Percentiles rank a stretch among this genome's conserved stretches.
phyloP scores from a whole-genome alignment of 2,329 filamentous ascomycete genomes.

The Phaeosphaeria sp. region DNA sequence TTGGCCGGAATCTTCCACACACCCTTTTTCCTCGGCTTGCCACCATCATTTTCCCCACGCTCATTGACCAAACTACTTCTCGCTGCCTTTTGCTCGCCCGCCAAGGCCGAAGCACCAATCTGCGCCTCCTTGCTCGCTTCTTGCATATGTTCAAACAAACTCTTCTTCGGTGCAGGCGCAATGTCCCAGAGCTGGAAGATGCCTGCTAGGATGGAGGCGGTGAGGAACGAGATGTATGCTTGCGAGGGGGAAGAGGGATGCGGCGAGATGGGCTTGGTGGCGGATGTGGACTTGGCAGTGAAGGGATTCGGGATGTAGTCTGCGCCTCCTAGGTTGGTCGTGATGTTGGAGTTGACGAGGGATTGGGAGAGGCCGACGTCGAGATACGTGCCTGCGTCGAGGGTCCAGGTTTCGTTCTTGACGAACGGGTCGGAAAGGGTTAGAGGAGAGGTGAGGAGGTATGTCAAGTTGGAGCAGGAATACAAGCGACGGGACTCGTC shows the following conservation, averaged over 20 bases:
- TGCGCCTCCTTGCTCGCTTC: constrained; percentile 40
- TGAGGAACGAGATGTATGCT: constrained; percentile 30
- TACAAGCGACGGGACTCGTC: constrained; percentile 42
- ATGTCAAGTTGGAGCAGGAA: constrained; percentile 26
- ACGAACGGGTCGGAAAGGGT: constrained; percentile 26
- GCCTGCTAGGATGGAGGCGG: constrained; percentile 39
- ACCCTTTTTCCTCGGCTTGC: constrained; percentile 11
- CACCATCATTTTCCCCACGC: constrained; percentile 13
- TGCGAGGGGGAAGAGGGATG: constrained; percentile 15
- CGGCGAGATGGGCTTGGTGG: too few species aligned
- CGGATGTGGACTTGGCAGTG: constrained; percentile 22
- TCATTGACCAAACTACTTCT: constrained; percentile 12
- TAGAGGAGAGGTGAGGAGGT: constrained; percentile 27
- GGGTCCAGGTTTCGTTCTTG: constrained; percentile 32
- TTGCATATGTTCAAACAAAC: constrained; percentile 38
- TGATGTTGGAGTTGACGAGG: constrained; percentile 39
- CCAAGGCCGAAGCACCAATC: constrained; percentile 32
- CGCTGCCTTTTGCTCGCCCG: constrained; percentile 16
- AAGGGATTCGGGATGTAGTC: constrained; percentile 40
- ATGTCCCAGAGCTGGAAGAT: constrained; percentile 47
- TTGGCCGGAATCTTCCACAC: constrained; percentile 59
- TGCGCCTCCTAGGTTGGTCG: constrained; percentile 25
- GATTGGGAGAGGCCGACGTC: constrained; percentile 39
- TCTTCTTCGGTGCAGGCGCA: constrained; percentile 40
- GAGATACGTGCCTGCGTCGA: constrained; percentile 34